Percentiles rank a stretch among this genome's conserved stretches.
Conservation (phyloP, 179 eudicot genomes). For the Vitellaria paradoxa region DNA sequence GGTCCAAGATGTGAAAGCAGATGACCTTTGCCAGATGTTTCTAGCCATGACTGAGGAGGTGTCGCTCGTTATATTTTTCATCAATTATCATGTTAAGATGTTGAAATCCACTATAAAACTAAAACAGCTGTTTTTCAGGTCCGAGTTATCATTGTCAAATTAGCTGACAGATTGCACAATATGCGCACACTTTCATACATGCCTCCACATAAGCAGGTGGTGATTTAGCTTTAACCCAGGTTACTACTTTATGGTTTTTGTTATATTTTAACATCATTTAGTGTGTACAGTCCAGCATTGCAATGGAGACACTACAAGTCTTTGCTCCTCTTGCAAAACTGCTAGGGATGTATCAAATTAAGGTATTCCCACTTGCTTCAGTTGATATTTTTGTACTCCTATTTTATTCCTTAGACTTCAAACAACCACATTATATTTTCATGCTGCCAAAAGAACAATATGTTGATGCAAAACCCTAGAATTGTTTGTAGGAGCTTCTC, state of each 20-base stretch:
- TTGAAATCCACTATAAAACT: conserved; percentile 1
- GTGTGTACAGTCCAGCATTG: conserved; percentile 80
- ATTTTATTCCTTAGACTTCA: neutral
- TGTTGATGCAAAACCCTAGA: too few relatives aligned
- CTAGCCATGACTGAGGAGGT: conserved; percentile 99
- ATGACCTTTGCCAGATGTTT: conserved; percentile 96
- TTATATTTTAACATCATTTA: conserved; percentile 12
- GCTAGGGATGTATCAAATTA: conserved; percentile 95
- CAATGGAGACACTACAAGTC: conserved; percentile 91
- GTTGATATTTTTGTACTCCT: conserved; percentile 5
- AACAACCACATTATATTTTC: neutral
- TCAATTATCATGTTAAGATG: neutral
- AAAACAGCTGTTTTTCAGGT: conserved; percentile 49
- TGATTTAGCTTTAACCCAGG: neutral
- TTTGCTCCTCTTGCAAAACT: conserved; percentile 98
- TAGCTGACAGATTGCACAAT: conserved; percentile 97
- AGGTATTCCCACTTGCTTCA: conserved; percentile 43
- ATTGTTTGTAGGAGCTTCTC: too few relatives aligned
- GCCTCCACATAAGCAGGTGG: conserved; percentile 98
- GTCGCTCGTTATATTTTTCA: neutral
- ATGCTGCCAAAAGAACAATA: too few relatives aligned
- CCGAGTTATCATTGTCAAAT: conserved; percentile 93
- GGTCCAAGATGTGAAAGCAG: conserved; percentile 92
- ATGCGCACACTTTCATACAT: conserved; percentile 97
- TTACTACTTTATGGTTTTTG: neutral